These are phyloP conservation scores for Didymella keratinophila DNA, from an alignment of 2,329 filamentous ascomycete genomes.

Conservation along the genomic window DNA sequence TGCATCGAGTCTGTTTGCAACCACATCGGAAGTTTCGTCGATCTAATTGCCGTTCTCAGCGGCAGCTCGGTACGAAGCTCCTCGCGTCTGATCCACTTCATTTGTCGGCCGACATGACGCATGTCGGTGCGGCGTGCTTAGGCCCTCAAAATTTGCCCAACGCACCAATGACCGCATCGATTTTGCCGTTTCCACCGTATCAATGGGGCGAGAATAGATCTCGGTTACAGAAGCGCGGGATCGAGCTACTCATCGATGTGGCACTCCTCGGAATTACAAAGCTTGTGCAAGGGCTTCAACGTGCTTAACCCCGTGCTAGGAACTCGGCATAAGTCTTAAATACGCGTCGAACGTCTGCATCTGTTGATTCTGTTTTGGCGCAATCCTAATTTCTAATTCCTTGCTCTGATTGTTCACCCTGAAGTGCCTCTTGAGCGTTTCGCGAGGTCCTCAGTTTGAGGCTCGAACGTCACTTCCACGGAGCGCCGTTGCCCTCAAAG, in stretches of 20 bases:
- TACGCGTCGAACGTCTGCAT: background rate
- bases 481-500: background rate
- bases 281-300: constrained; percentile 11
- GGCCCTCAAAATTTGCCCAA: constrained; percentile 6
- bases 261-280: constrained; percentile 3
- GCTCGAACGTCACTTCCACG: background rate
- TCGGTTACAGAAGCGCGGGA: constrained; percentile 9
- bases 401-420: background rate
- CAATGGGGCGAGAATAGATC: constrained; percentile 10
- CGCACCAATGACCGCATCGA: constrained; percentile 9
- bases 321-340: constrained; percentile 5
- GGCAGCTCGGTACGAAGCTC: constrained; percentile 5
- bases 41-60: constrained; percentile 9
- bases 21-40: background rate
- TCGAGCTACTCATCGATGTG: constrained; percentile 1
- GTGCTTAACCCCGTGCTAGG: constrained; percentile 11
- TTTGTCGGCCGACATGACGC: constrained; percentile 10
- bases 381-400: background rate
- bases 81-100: background rate
- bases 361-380: background rate
- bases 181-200: constrained; percentile 1
- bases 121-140: constrained; percentile 4
- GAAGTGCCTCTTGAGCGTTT: background rate
- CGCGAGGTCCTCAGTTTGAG: background rate
- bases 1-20: background rate